A percentile compares a stretch with the other conserved stretches of the same genome.
phyloP scores from a whole-genome alignment of 2,329 filamentous ascomycete genomes.

The Trichophyton verrucosum region DNA sequence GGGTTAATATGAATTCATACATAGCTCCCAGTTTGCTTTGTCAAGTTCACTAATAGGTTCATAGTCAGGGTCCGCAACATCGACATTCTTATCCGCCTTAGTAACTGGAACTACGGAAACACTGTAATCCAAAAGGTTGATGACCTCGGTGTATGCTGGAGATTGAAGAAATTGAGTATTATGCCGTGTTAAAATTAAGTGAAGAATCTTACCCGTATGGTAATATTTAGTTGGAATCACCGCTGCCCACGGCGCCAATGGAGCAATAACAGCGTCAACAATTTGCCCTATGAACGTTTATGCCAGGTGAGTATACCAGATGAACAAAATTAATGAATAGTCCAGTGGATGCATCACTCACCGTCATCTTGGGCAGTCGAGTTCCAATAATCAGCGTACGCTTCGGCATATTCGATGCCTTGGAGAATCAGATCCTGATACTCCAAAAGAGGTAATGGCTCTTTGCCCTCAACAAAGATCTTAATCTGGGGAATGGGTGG shows the following conservation, averaged over 20 bases:
- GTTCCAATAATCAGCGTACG: slow-evolving; percentile 56
- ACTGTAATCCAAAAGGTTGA: slow-evolving; percentile 48
- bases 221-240: slow-evolving; percentile 33
- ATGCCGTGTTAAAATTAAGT: not conserved
- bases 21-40: not conserved
- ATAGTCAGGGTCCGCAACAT: slow-evolving; percentile 24
- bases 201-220: slow-evolving; percentile 16
- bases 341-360: not conserved
- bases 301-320: not conserved
- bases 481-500: slow-evolving; percentile 34
- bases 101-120: slow-evolving; percentile 45
- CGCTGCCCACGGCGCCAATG: slow-evolving; percentile 33
- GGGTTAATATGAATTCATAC: not conserved
- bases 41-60: not conserved
- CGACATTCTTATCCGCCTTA: slow-evolving; percentile 39
- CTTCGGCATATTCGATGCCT: slow-evolving; percentile 30
- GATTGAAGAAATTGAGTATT: not conserved
- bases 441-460: not conserved
- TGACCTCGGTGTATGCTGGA: slow-evolving; percentile 33
- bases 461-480: not conserved
- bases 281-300: slow-evolving; percentile 38
- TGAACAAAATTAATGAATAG: not conserved
- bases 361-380: slow-evolving; percentile 30
- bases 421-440: slow-evolving; percentile 20
- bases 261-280: slow-evolving; percentile 41